A percentile compares a stretch with the other conserved stretches of the same genome.
Evolutionary conservation across 768 basidiomycete species (phyloP).

Genomic region (Boletus subcaerulescens): DNA sequence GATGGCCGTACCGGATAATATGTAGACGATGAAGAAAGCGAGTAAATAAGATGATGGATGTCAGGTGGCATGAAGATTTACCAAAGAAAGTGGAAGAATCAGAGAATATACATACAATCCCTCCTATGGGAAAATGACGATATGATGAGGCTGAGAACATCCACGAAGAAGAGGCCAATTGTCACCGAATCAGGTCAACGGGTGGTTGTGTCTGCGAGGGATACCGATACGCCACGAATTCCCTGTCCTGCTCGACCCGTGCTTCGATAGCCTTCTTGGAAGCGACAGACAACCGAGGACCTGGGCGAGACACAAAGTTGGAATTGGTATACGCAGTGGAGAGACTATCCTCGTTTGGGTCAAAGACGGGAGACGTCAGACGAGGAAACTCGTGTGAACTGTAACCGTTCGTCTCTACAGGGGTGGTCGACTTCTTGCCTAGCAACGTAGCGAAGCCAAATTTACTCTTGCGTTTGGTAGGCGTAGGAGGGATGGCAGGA

Average conservation of each 20-base stretch:
- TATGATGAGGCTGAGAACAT: constrained; percentile 4
- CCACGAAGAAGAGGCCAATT: not conserved
- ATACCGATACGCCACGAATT: constrained; percentile 86
- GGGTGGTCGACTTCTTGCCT: constrained; percentile 47
- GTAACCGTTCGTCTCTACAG: constrained; percentile 33
- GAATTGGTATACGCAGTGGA: constrained; percentile 46
- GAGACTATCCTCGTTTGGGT: constrained; percentile 48
- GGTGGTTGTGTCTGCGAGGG: constrained; percentile 69
- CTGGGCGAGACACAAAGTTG: constrained; percentile 47
- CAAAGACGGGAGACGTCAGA: constrained; percentile 41
- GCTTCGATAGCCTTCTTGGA: constrained; percentile 74
- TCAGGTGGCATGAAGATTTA: constrained; percentile 18
- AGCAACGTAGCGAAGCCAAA: constrained; percentile 68
- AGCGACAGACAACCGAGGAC: constrained; percentile 57
- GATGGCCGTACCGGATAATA: constrained; percentile 15
- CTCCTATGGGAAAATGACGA: constrained; percentile 1
- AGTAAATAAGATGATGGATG: constrained; percentile 20
- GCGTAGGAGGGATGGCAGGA: constrained; percentile 29
- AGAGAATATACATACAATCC: constrained; percentile 6
- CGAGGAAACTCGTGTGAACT: constrained; percentile 47
- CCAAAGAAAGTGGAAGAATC: constrained; percentile 12
- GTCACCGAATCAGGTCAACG: constrained; percentile 55
- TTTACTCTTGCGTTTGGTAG: constrained; percentile 66
- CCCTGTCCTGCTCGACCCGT: constrained; percentile 79
- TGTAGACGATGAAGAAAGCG: constrained; percentile 12